Conservation (phyloP, 2,329 filamentous ascomycete genomes). For the Coccinonectria pachysandricola region DNA sequence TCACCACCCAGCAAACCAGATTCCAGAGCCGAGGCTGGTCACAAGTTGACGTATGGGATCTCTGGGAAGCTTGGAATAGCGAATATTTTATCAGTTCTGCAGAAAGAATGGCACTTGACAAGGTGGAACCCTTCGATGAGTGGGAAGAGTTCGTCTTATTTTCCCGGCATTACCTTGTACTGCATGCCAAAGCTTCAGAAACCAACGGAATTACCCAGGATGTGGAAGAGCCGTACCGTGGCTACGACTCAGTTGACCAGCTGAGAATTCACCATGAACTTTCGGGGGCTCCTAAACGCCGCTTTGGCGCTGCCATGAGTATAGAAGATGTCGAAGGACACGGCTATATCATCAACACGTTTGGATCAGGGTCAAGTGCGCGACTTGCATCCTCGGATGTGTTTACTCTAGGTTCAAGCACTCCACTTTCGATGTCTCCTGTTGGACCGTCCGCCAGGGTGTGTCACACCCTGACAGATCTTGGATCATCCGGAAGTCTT, state of each 20-base stretch:
- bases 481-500: slow-evolving; percentile 49
- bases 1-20: slow-evolving; percentile 55
- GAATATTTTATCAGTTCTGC: slow-evolving; percentile 50
- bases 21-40: slow-evolving; percentile 63
- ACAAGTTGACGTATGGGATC: slow-evolving; percentile 49
- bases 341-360: slow-evolving; percentile 34
- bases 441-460: slow-evolving; percentile 38
- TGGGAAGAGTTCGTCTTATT: slow-evolving; percentile 93
- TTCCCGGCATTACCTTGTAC: slow-evolving; percentile 71
- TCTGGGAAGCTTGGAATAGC: slow-evolving; percentile 79
- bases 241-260: too few relatives aligned
- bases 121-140: slow-evolving; percentile 79
- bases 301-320: slow-evolving; percentile 49
- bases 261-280: too few relatives aligned
- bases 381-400: slow-evolving; percentile 42
- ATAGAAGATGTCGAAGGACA: slow-evolving; percentile 27
- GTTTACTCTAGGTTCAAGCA: slow-evolving; percentile 22
- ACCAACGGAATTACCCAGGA: too few relatives aligned
- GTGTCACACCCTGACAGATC: slow-evolving; percentile 65
- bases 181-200: slow-evolving; percentile 43
- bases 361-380: slow-evolving; percentile 34
- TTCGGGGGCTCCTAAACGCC: slow-evolving; percentile 29
- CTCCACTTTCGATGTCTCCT: slow-evolving; percentile 17
- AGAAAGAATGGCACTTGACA: slow-evolving; percentile 54
- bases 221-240: too few relatives aligned